Evolutionary conservation across 257 asterid genomes (phyloP), one percentile per base, ranked within the genome.

Genomic region (Pogostemon cablin): DNA sequence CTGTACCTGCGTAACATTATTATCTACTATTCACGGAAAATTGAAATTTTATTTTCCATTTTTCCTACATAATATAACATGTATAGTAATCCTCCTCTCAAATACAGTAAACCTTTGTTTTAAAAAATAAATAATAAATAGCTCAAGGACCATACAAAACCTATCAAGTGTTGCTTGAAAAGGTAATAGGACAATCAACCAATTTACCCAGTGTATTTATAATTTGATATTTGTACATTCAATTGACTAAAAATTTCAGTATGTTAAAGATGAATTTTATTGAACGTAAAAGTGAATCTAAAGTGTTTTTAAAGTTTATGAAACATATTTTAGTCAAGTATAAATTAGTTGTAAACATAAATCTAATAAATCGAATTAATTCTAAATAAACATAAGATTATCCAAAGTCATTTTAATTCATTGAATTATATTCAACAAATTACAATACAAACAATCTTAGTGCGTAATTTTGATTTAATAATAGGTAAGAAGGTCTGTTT

Each of bases 401-500:
- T 40, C 44, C 47, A 46, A 25, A 34, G 32, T 1, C 48, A 5
- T 64, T 39, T 9, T 71, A 47, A 15, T 61, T 47, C 17, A 47
- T n/a, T 34, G 5, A 70, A 37, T 35, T n/a, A 60, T 59, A 48
- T 44, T 17, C 68, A 58, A 56, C 34, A 41, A 34, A 54, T 67
- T 50, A 4, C 49, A 40, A 12, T 39, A 32, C 44, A 56, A 56
- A 53, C 20, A 17, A 17, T 10, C 39, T 49, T 15, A 4, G 49
- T 9, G 64, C 43, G 5, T 9, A 34, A 12, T 42, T 42, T 62
- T 62, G 9, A 43, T 44, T 43, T 42, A 43, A 32, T 37, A 50
- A 50, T 5, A 38, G 17, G 49, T 38, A 62, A 41, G 42, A 5
- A 7, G 56, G 44, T 7, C 8, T 43, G 50, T 32, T 25, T 25